Conservation (phyloP, 495 filamentous ascomycete genomes). For the Glarea lozoyensis region DNA sequence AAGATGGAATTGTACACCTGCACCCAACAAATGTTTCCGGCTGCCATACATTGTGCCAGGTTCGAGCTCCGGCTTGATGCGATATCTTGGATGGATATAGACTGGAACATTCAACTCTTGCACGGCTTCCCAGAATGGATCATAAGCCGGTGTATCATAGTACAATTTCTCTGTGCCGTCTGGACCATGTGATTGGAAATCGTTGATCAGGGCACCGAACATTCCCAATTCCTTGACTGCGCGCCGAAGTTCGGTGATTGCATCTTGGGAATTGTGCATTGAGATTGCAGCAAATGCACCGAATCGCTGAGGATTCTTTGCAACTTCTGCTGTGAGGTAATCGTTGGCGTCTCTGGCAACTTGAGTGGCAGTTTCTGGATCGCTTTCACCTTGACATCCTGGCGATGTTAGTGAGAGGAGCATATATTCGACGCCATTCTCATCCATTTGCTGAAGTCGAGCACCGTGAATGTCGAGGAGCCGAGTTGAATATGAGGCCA, state of each 20-base stretch:
- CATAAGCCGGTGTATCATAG: slow-evolving; percentile 46
- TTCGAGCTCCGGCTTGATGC: slow-evolving; percentile 36
- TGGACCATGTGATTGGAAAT: slow-evolving; percentile 30
- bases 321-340: slow-evolving; percentile 44
- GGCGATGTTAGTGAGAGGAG: slow-evolving; percentile 49
- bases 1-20: slow-evolving; percentile 41
- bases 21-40: slow-evolving; percentile 26
- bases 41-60: slow-evolving; percentile 40
- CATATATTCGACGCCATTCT: slow-evolving; percentile 52
- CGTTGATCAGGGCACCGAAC: slow-evolving; percentile 52
- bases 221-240: slow-evolving; percentile 47
- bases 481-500: slow-evolving; percentile 26
- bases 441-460: slow-evolving; percentile 45
- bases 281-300: slow-evolving; percentile 46
- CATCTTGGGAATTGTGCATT: slow-evolving; percentile 47
- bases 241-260: slow-evolving; percentile 44
- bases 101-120: slow-evolving; percentile 52
- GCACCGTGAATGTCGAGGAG: slow-evolving; percentile 40
- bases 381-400: slow-evolving; percentile 47
- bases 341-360: slow-evolving; percentile 44
- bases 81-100: slow-evolving; percentile 50
- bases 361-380: slow-evolving; percentile 25
- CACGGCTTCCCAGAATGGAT: slow-evolving; percentile 48
- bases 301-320: slow-evolving; percentile 41
- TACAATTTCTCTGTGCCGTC: slow-evolving; percentile 45